Percentiles rank a stretch among this genome's conserved stretches.
Conservation (phyloP, 1,139 yeast species). For the Tardiomyces digboiensis region DNA sequence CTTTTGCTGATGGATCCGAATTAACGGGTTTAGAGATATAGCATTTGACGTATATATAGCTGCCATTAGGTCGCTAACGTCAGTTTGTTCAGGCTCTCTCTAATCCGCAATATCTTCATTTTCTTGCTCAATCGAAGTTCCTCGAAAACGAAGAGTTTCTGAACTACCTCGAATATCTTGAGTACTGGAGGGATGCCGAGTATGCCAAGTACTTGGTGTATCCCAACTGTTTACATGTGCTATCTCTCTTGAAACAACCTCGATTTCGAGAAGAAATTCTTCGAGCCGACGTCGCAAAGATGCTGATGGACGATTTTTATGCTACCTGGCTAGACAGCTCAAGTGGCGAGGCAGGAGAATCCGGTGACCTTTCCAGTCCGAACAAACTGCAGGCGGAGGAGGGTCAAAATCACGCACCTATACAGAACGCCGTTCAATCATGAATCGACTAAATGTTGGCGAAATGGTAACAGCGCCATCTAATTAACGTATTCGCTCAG, state of each 20-base stretch:
- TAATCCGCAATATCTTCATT: slow-evolving; percentile 66
- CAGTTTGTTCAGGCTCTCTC: slow-evolving; percentile 73
- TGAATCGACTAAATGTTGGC: no score
- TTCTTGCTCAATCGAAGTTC: slow-evolving; percentile 64
- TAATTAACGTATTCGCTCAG: no score
- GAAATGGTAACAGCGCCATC: no score
- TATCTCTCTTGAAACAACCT: slow-evolving; percentile 41
- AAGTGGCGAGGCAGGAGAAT: no score
- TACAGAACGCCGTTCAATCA: no score
- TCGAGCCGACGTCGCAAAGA: slow-evolving; percentile 31
- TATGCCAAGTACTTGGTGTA: slow-evolving; percentile 56
- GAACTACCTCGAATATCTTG: slow-evolving; percentile 55
- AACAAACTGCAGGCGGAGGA: no score
- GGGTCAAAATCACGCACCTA: no score
- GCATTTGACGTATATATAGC: slow-evolving; percentile 27
- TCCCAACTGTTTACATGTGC: slow-evolving; percentile 63
- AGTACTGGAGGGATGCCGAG: slow-evolving; percentile 65
- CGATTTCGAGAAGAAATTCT: slow-evolving; percentile 30
- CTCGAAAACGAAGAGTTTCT: slow-evolving; percentile 52
- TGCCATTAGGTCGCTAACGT: neutral
- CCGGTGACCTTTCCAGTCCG: no score
- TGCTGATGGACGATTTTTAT: slow-evolving; percentile 33
- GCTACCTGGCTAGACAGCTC: slow-evolving; percentile 25
- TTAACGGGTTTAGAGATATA: no score
- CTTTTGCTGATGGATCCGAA: no score